Evolutionary conservation across 208 protist species (phyloP).

Genomic region (Wallacemonas rigidus): DNA sequence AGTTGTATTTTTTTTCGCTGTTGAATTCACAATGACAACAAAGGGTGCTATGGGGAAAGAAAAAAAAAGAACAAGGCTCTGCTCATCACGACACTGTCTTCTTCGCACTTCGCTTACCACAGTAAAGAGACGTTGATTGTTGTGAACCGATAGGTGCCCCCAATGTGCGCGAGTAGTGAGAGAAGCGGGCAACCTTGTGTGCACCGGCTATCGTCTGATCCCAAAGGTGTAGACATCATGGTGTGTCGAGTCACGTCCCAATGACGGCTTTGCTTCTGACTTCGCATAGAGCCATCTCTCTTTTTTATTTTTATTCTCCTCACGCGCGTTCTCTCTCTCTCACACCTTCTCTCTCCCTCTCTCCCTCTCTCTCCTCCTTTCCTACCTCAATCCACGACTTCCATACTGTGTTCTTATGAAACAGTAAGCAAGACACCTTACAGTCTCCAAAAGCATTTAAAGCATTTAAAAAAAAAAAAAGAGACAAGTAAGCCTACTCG

Average conservation of each 20-base stretch:
- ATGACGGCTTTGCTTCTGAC: too few relatives aligned
- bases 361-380: background rate
- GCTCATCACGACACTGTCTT: background rate
- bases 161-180: too few relatives aligned
- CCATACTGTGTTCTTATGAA: too few relatives aligned
- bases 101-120: background rate
- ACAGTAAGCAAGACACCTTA: too few relatives aligned
- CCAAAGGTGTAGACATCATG: too few relatives aligned
- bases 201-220: too few relatives aligned
- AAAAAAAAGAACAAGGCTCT: slow-evolving; percentile 3
- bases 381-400: background rate
- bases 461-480: background rate
- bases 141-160: too few relatives aligned
- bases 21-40: slow-evolving; percentile 5
- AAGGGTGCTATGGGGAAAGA: background rate
- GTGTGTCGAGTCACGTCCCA: too few relatives aligned
- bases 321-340: background rate
- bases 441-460: background rate
- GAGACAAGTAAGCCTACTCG: background rate
- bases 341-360: background rate
- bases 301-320: too few relatives aligned
- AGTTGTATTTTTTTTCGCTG: background rate
- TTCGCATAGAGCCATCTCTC: too few relatives aligned
- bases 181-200: too few relatives aligned
- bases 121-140: too few relatives aligned